These are phyloP conservation scores for Avicennia marina DNA, from an alignment of 257 asterid species.

Conservation along the genomic window DNA sequence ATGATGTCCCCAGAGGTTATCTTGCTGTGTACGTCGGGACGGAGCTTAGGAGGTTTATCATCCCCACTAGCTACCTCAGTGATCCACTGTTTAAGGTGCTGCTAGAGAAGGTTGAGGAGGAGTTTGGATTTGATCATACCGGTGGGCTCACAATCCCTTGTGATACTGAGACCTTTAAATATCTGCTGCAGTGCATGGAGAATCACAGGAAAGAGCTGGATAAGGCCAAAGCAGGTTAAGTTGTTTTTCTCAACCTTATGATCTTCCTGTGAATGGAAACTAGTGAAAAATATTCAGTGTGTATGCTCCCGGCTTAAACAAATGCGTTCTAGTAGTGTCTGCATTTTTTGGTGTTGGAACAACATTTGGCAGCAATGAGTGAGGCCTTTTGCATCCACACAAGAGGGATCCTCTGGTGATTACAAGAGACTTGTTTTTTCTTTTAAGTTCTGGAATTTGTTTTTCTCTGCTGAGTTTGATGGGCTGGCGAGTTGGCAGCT, in stretches of 20 bases:
- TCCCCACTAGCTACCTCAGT: slow-evolving; percentile 57
- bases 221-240: slow-evolving; percentile 26
- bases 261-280: background rate
- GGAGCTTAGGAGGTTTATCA: slow-evolving; percentile 59
- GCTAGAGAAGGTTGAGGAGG: slow-evolving; percentile 63
- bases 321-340: background rate
- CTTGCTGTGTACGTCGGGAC: slow-evolving; percentile 59
- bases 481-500: slow-evolving; percentile 18
- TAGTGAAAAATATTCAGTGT: background rate
- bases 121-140: slow-evolving; percentile 59
- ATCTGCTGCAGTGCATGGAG: slow-evolving; percentile 51
- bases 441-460: background rate
- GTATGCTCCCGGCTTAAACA: background rate
- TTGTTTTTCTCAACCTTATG: background rate
- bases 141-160: slow-evolving; percentile 61
- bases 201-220: slow-evolving; percentile 42
- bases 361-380: background rate
- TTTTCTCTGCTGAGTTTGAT: background rate
- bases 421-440: background rate
- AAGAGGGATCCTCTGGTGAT: background rate
- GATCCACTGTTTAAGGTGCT: slow-evolving; percentile 53
- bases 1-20: slow-evolving; percentile 48
- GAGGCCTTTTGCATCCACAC: background rate
- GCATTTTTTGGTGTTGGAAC: background rate
- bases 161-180: slow-evolving; percentile 59